phyloP scores from a whole-genome alignment of 768 basidiomycete species.

The Fistulinella prunicolor region DNA sequence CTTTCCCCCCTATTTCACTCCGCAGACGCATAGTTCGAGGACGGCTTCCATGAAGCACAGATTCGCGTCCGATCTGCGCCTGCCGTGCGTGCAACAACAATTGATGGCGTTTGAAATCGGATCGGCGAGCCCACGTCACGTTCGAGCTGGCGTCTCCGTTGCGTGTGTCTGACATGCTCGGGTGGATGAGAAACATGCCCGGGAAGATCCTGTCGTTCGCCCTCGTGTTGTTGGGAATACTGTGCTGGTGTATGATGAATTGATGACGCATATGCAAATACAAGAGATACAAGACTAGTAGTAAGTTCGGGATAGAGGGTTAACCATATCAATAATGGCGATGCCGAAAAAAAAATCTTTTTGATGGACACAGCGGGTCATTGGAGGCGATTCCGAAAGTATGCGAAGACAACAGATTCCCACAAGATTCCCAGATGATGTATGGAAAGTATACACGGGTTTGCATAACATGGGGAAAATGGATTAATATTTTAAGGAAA shows the following conservation, averaged over 20 bases:
- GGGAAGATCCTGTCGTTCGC: conserved; percentile 27
- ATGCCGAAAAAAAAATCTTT: conserved; percentile 1
- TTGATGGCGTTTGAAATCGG: conserved; percentile 42
- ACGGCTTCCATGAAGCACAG: conserved; percentile 85
- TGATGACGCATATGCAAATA: not conserved
- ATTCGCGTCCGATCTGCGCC: conserved; percentile 49
- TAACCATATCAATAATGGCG: not conserved
- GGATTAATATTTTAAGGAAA: conserved; percentile 10
- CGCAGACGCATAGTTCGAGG: conserved; percentile 70
- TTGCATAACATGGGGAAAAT: not conserved
- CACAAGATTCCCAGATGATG: not conserved
- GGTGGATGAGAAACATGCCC: conserved; percentile 32
- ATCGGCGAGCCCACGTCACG: conserved; percentile 32
- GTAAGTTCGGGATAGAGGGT: not conserved
- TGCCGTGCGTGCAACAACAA: conserved; percentile 32
- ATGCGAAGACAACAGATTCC: no score
- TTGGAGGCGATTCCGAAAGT: not conserved
- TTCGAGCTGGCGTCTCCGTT: conserved; percentile 23
- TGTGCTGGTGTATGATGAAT: not conserved
- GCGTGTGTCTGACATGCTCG: conserved; percentile 39
- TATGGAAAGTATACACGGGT: not conserved
- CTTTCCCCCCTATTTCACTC: no score
- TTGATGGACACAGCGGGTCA: conserved; percentile 5
- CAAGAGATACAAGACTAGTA: conserved; percentile 4
- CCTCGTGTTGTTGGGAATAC: conserved; percentile 6